phyloP scores from a whole-genome alignment of 2,329 filamentous ascomycete species.

The Fusarium sp. region DNA sequence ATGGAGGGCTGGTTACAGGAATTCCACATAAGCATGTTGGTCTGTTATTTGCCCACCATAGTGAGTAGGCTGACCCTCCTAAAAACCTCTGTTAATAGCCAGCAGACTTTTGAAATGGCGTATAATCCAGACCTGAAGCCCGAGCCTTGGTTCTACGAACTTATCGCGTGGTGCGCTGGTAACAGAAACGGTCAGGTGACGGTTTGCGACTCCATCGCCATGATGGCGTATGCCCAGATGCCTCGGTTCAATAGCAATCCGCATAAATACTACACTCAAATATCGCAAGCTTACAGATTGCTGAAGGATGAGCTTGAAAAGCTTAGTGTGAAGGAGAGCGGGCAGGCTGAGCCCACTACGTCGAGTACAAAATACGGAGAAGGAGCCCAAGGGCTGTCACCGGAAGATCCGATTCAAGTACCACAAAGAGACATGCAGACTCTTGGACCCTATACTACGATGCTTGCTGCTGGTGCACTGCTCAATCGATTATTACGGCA shows the following conservation, averaged over 20 bases:
- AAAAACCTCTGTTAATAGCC: neutral
- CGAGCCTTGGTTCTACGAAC: neutral
- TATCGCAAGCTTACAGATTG: neutral
- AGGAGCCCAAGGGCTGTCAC: neutral
- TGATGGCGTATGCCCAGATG: neutral
- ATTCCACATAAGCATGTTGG: neutral
- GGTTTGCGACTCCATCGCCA: neutral
- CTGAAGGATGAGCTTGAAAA: neutral
- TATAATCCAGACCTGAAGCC: neutral
- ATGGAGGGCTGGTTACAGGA: neutral
- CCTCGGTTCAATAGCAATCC: slow-evolving; percentile 2
- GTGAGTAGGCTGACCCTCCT: neutral
- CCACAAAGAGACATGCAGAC: neutral
- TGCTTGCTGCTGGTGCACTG: neutral
- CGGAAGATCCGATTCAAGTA: neutral
- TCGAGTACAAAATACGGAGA: neutral
- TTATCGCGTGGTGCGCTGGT: neutral
- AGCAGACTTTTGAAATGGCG: neutral
- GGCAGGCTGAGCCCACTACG: neutral
- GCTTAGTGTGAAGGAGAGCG: neutral
- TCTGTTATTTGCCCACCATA: neutral
- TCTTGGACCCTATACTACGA: neutral
- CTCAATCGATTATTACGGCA: neutral
- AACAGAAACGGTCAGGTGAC: neutral
- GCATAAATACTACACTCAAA: neutral